A percentile compares a stretch with the other conserved stretches of the same genome.
These are phyloP conservation scores for Metschnikowia lochheadii DNA, from an alignment of 805 yeast species.

Conservation along the genomic window DNA sequence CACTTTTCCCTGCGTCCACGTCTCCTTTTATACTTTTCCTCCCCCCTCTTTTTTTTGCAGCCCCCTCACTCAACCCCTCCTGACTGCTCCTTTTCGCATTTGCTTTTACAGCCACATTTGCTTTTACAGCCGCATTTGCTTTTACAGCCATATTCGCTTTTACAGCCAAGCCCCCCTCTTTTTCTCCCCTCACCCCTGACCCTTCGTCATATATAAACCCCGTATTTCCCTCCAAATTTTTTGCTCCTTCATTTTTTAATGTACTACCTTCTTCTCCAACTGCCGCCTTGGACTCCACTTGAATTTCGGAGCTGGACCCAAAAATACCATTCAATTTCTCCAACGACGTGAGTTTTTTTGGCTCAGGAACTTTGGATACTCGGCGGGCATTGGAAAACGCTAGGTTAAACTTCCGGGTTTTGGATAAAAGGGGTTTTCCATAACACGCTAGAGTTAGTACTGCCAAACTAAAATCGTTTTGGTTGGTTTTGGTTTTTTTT, in stretches of 20 bases:
- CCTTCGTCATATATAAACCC: no score
- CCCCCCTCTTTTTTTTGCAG: no score
- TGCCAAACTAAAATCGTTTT: no score
- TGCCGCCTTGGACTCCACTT: no score
- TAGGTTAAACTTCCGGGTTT: slow-evolving; percentile 1
- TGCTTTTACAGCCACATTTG: neutral
- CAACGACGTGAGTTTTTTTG: neutral
- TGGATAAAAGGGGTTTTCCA: neutral
- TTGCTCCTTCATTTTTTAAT: neutral
- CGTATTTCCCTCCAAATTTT: neutral
- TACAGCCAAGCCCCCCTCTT: neutral
- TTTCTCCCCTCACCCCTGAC: no score
- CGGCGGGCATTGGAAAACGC: slow-evolving; percentile 1
- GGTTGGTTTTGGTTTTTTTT: no score
- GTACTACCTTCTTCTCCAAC: neutral
- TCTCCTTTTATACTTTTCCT: no score
- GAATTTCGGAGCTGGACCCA: neutral
- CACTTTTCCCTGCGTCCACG: no score
- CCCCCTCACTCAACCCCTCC: no score
- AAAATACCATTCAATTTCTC: neutral
- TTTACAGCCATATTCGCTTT: neutral
- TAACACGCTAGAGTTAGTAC: slow-evolving; percentile 3
- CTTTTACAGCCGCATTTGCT: neutral
- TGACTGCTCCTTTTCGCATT: no score
- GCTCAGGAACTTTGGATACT: neutral